A percentile compares a stretch with the other conserved stretches of the same genome.
phyloP scores from a whole-genome alignment of 78 protist genomes.

The Planoprotostelium fungivorum region DNA sequence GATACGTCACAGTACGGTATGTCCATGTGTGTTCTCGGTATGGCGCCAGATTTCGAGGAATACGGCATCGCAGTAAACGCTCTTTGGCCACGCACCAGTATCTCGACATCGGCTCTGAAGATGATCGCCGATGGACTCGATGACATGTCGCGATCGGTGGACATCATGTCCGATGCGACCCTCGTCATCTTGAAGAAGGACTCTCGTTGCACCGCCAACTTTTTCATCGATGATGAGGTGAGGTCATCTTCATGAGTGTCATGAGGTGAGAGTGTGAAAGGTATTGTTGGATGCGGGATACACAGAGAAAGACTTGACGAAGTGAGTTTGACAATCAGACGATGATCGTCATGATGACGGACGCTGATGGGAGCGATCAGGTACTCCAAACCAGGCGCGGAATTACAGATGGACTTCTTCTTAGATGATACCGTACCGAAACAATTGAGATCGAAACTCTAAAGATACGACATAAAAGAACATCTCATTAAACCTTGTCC shows the following conservation, averaged over 20 bases:
- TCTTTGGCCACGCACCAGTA: conserved; percentile 78
- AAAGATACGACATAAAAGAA: too few relatives aligned
- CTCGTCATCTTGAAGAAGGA: conserved; percentile 58
- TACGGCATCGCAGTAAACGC: conserved; percentile 45
- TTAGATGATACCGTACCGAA: too few relatives aligned
- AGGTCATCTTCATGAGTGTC: background rate
- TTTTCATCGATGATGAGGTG: conserved; percentile 70
- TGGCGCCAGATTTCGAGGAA: conserved; percentile 64
- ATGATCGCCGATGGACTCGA: conserved; percentile 52
- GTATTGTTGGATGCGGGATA: background rate
- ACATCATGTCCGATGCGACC: conserved; percentile 75
- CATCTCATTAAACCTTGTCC: too few relatives aligned
- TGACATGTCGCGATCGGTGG: conserved; percentile 35
- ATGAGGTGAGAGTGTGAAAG: background rate
- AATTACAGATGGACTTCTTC: conserved; percentile 42
- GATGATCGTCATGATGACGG: too few relatives aligned
- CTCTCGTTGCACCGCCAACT: conserved; percentile 55
- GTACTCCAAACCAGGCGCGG: conserved; percentile 17
- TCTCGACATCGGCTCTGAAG: conserved; percentile 75
- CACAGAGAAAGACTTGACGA: background rate
- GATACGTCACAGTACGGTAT: conserved; percentile 54
- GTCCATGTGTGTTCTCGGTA: conserved; percentile 79
- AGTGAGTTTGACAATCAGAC: too few relatives aligned
- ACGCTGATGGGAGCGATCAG: conserved; percentile 20
- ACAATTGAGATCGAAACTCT: too few relatives aligned